Conservation (phyloP, 164 flowering plant genomes). For the Hamamelis virginiana region DNA sequence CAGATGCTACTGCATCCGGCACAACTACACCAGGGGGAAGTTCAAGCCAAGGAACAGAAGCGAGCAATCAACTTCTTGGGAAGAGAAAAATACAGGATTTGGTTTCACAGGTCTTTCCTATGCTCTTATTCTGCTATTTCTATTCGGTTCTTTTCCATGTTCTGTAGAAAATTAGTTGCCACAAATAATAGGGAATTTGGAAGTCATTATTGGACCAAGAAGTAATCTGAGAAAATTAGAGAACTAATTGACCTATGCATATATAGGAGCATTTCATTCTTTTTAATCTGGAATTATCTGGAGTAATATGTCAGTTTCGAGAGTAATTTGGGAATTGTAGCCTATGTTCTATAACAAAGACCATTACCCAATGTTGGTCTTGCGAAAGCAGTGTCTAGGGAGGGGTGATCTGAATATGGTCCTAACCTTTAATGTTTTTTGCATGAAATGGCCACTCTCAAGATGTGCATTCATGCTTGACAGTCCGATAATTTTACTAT, state of each 20-base stretch:
- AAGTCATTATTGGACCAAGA: no score
- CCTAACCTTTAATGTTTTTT: no score
- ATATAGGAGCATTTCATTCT: neutral
- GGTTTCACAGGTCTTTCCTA: conserved; percentile 75
- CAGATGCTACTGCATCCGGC: conserved; percentile 87
- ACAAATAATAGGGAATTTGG: neutral
- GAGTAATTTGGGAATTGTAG: neutral
- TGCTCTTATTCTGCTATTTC: neutral
- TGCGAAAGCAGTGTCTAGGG: no score
- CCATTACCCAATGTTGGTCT: no score
- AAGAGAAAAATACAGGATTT: conserved; percentile 93
- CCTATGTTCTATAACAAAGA: no score
- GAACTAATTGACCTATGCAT: no score
- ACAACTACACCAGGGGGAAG: conserved; percentile 90
- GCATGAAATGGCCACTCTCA: no score
- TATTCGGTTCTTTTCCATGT: neutral
- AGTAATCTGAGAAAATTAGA: no score
- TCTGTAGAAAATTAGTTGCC: neutral
- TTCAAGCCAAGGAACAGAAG: conserved; percentile 94
- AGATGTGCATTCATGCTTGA: no score
- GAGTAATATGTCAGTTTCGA: neutral
- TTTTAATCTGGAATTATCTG: neutral
- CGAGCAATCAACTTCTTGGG: conserved; percentile 86
- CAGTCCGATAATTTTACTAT: no score
- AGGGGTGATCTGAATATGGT: no score